Evolutionary conservation across 345 rosid genomes (phyloP).

Genomic region (Balakata baccata): DNA sequence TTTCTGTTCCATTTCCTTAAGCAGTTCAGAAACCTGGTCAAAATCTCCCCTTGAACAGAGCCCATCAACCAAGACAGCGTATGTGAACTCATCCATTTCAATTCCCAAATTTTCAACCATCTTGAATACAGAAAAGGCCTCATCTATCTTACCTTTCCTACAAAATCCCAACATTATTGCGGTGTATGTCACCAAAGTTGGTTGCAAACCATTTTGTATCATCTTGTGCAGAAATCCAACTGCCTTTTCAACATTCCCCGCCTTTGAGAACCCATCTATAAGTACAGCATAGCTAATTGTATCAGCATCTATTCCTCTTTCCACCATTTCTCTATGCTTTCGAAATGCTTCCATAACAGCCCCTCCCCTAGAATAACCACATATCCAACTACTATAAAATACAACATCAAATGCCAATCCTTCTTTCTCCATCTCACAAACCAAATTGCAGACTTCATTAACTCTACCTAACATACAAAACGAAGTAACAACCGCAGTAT

Average conservation of each 20-base stretch:
- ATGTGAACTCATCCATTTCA: conserved; percentile 59
- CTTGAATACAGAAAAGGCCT: conserved; percentile 54
- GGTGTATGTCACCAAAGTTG: conserved; percentile 58
- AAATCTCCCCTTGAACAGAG: conserved; percentile 57
- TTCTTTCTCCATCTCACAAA: conserved; percentile 47
- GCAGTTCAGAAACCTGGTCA: conserved; percentile 41
- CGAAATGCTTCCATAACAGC: conserved; percentile 44
- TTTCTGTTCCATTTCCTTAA: conserved; percentile 69
- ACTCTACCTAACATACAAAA: conserved; percentile 60
- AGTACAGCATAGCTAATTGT: conserved; percentile 53
- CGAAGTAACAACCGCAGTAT: conserved; percentile 52
- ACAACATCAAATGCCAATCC: conserved; percentile 58
- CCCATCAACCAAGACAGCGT: conserved; percentile 71
- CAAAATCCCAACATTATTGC: conserved; percentile 59
- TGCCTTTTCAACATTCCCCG: conserved; percentile 39
- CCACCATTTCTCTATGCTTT: conserved; percentile 48
- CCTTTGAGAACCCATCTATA: conserved; percentile 53
- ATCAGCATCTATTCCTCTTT: conserved; percentile 47
- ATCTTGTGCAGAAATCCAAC: conserved; percentile 59
- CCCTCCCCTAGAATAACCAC: conserved; percentile 46
- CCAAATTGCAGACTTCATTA: conserved; percentile 47
- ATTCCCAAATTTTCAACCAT: conserved; percentile 48
- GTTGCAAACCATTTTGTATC: conserved; percentile 51
- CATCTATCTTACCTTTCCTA: conserved; percentile 54
- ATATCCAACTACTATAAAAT: conserved; percentile 67